Evolutionary conservation across 73 alveolate genomes (phyloP).

Genomic region (Tetrahymena malaccensis): DNA sequence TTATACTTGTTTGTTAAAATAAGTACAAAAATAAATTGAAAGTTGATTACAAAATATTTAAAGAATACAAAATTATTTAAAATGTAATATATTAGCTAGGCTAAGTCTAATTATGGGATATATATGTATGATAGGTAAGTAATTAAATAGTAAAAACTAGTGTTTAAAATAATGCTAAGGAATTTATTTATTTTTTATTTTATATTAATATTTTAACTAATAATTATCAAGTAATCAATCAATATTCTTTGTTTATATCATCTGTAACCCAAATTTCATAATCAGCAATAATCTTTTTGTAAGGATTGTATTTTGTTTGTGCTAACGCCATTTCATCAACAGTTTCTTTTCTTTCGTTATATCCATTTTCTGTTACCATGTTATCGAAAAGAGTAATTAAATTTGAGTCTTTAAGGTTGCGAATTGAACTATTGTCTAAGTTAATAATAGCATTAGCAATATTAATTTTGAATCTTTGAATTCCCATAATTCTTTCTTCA

Average conservation of each 20-base stretch:
- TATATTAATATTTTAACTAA: neutral
- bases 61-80: no score
- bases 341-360: neutral
- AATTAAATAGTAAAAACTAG: no score
- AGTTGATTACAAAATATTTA: no score
- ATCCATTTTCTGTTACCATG: neutral
- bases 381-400: neutral
- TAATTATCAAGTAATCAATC: neutral
- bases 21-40: no score
- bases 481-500: constrained; percentile 95
- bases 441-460: constrained; percentile 84
- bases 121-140: neutral
- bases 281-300: neutral
- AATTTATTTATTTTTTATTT: no score
- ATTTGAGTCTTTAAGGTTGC: neutral
- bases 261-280: neutral
- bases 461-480: constrained; percentile 81
- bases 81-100: neutral
- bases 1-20: no score
- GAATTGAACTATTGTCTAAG: constrained; percentile 21
- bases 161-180: neutral
- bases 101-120: no score
- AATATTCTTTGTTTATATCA: neutral
- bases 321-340: neutral
- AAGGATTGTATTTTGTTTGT: neutral